Conservation (phyloP, 305 asterid genomes). For the Fraxinus xanthoxyloides region DNA sequence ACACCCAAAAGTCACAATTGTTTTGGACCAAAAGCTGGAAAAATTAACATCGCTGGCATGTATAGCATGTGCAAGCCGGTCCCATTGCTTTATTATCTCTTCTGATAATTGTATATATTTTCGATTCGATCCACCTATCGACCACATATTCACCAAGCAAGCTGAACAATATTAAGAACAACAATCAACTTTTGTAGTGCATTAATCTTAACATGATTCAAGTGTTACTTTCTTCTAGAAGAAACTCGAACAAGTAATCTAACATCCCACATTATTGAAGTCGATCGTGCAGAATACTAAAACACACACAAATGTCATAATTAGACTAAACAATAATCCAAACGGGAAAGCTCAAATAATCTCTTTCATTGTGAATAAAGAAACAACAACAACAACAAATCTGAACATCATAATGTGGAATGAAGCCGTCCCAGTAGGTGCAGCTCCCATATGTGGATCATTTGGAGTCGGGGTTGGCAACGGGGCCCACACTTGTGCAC, state of each 20-base stretch:
- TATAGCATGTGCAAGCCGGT: not conserved
- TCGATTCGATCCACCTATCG: not conserved
- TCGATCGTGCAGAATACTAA: not conserved
- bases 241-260: not conserved
- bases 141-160: not conserved
- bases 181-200: not conserved
- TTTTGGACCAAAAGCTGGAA: not conserved
- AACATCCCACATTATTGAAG: not conserved
- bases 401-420: slow-evolving; percentile 19
- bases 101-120: not conserved
- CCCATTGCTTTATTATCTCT: not conserved
- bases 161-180: not conserved
- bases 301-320: not conserved
- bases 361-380: slow-evolving; percentile 24
- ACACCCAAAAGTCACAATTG: not conserved
- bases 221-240: not conserved
- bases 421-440: slow-evolving; percentile 23
- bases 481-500: slow-evolving; percentile 16
- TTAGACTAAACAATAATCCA: not conserved
- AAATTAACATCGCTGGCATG: not conserved
- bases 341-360: slow-evolving; percentile 16
- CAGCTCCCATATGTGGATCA: slow-evolving; percentile 8
- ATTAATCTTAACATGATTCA: not conserved
- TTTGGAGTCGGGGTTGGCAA: slow-evolving; percentile 14
- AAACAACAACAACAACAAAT: slow-evolving; percentile 22